Conservation (phyloP, 768 basidiomycete genomes). For the Strobilomyces echinocephalus region DNA sequence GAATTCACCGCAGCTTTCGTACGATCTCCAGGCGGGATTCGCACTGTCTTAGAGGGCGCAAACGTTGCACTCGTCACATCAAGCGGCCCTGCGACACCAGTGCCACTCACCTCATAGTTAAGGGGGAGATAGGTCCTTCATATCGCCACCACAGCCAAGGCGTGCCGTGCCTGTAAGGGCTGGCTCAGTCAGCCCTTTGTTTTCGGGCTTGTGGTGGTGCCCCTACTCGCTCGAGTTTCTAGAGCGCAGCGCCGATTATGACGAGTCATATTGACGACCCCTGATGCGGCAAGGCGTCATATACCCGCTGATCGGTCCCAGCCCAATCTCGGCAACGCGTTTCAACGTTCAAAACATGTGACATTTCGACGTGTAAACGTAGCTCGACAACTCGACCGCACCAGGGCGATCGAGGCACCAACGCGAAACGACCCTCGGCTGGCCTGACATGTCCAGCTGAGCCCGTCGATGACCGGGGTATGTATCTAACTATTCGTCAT, state of each 20-base stretch:
- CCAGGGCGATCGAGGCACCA: slow-evolving; percentile 7
- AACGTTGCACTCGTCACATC: not conserved
- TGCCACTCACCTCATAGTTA: not conserved
- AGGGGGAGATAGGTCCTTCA: not conserved
- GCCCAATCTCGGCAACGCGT: not conserved
- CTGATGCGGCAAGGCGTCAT: not conserved
- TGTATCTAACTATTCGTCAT: not conserved
- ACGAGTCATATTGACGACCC: not conserved
- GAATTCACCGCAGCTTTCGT: not conserved
- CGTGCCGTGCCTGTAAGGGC: not conserved
- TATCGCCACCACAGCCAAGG: not conserved
- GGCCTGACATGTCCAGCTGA: not conserved
- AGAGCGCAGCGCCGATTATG: not conserved
- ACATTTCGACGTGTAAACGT: not conserved
- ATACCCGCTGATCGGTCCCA: not conserved
- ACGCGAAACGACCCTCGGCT: not conserved
- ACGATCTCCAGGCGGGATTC: not conserved
- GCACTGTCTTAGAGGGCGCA: not conserved
- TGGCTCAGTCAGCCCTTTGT: not conserved
- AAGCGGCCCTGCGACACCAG: not conserved
- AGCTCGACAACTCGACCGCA: not conserved
- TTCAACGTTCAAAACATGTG: not conserved
- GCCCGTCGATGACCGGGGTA: not conserved
- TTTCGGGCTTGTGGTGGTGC: not conserved
- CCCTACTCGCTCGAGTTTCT: not conserved